Evolutionary conservation across 2,329 filamentous ascomycete species (phyloP), one percentile per base, ranked within the genome.

Genomic region (Colletotrichum limetticola): DNA sequence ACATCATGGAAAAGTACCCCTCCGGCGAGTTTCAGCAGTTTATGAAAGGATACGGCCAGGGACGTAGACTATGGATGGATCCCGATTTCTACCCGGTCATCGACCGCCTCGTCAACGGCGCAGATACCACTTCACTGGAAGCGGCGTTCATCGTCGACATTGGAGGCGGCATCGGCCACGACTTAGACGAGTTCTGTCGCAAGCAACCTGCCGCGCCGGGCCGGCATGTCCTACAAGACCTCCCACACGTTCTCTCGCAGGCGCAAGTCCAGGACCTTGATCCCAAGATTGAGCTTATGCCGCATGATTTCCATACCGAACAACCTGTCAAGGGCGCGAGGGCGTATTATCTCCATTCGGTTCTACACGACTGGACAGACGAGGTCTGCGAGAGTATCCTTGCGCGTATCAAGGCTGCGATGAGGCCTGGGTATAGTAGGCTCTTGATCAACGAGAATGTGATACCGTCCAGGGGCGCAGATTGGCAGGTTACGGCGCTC

Each of bases 141-240:
- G 42, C 69, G 1, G 58, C 42, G 1, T 72, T 64, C 22, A 37
- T 68, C 12, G 76, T 79, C 35, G 76, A 80, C 53, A 69, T 80
- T 19, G 78, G 77, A 52, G 78, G 78, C 55, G 70, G 78, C 37
- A 72, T 74, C 49, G 78, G 79, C 22, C 76, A 78, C 32, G 76
- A 79, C 53, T 56, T 74, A n/a, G 74, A 75, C 14, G 68, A 75
- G 12, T 77, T 79, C 70, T 73, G 72, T 49, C 55, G 74, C 24
- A 74, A 70, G 49, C 75, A 75, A 5, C 76, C 76, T 14, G 14
- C 66, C 22, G 46, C 77, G 1, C 66, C 74, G 0, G 77, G 78
- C 1, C 72, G 74, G 5, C 74, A 79, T 12, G 65, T 79, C 9
- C 70, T 78, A 5, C 77, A 80, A 63, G 78, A 80, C 49, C 73